Evolutionary conservation across 257 asterid genomes (phyloP), one percentile per base, ranked within the genome.

Genomic region (Penstemon davidsonii): DNA sequence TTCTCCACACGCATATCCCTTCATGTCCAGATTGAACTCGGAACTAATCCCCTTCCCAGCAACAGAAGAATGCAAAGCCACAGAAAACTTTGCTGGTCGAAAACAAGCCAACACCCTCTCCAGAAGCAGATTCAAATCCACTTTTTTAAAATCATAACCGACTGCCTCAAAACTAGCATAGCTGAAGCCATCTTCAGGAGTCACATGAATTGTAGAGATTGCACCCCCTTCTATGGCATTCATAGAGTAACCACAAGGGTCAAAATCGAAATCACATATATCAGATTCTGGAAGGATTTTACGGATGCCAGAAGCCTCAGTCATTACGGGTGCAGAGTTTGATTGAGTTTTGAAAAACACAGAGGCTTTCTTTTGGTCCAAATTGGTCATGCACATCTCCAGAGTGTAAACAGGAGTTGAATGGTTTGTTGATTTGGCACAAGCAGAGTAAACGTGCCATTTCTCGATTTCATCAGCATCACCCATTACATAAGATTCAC

Each of bases 171-270:
- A 83, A 46, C 92, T 86, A 5, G 92, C 82, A 45, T 83, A 86
- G 54, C 92, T 86, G 80, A 86, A 86, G 5, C 86, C 89, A 69
- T 83, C 89, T 64, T 86, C 87, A 0, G 86, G 92, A 0, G 89
- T 86, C 33, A 81, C 77, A 7, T 81, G 92, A 65, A 84, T 81
- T 1, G 83, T 84, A 1, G 92, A 86, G 43, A 81, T 59, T 6
- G 89, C 92, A 2, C 51, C 41, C 8, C 83, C 85, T 61, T 86
- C 88, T 0, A 79, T 54, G 0, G 87, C 76, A 58, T 86, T 86
- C 89, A 86, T 83, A n/a, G 88, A 86, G 76, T 83, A 86, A 4
- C 92, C 92, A 50, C 92, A 86, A 2, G 89, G 92, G 7, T 83
- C 88, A 12, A 86, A 86, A 11, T 83, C 89, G 11, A 83, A 86